Evolutionary conservation across 129 eudicot genomes (phyloP).

Genomic region (Chrysanthemum makinoi): DNA sequence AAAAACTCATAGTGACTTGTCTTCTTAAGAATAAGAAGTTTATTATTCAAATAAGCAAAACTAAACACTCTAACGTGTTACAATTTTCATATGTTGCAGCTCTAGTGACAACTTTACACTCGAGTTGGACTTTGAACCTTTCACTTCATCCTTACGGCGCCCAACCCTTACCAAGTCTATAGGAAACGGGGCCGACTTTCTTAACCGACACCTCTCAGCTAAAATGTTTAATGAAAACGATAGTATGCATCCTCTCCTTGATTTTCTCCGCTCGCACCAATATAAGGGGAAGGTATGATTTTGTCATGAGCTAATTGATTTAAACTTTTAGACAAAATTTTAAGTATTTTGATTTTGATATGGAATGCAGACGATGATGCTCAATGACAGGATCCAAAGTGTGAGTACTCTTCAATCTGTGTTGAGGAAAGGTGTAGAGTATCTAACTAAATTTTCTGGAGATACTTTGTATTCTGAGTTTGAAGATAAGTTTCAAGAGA

Average conservation of each 20-base stretch:
- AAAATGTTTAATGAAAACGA: conserved; percentile 92
- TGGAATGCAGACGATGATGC: conserved; percentile 23
- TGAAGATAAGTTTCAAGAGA: conserved; percentile 73
- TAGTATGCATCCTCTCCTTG: conserved; percentile 85
- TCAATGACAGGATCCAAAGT: conserved; percentile 71
- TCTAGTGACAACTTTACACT: conserved; percentile 71
- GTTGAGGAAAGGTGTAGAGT: neutral
- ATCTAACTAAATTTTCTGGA: conserved; percentile 43
- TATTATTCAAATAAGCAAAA: no score
- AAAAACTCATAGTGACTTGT: no score
- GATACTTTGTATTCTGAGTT: conserved; percentile 63
- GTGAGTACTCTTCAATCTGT: conserved; percentile 28
- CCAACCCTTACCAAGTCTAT: conserved; percentile 89
- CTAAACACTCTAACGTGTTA: no score
- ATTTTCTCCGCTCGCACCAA: conserved; percentile 64
- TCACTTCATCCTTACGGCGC: conserved; percentile 65
- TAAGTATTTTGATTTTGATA: neutral
- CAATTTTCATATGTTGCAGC: conserved; percentile 29
- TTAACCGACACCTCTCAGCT: conserved; percentile 93
- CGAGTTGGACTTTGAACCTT: conserved; percentile 88
- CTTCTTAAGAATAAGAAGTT: no score
- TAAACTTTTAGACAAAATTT: neutral
- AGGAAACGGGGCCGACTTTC: conserved; percentile 93
- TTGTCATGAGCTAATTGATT: neutral
- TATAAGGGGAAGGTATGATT: conserved; percentile 66